Conservation (phyloP, 441 rosid species). For the Flueggea neowawraea region DNA sequence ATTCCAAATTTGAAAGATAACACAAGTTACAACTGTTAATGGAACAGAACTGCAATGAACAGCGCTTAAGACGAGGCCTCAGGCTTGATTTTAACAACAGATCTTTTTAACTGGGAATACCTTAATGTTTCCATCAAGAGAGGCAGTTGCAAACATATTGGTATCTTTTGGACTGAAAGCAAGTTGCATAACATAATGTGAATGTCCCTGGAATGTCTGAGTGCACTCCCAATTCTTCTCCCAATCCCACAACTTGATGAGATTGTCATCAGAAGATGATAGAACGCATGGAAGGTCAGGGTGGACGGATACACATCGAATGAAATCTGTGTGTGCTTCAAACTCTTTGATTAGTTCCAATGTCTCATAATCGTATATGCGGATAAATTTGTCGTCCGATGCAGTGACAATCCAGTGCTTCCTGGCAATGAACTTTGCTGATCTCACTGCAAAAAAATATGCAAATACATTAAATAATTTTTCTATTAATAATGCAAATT, state of each 20-base stretch:
- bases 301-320: constrained; percentile 73
- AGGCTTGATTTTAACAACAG: not conserved
- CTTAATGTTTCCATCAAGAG: constrained; percentile 85
- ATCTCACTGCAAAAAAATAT: constrained; percentile 46
- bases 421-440: constrained; percentile 60
- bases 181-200: constrained; percentile 91
- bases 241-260: constrained; percentile 96
- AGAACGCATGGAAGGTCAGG: constrained; percentile 77
- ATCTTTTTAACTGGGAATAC: constrained; percentile 25
- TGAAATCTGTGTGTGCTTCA: constrained; percentile 86
- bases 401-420: constrained; percentile 70
- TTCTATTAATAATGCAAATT: not conserved
- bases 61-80: too few relatives aligned
- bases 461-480: too few relatives aligned
- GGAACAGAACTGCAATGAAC: too few relatives aligned
- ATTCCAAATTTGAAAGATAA: constrained; percentile 56
- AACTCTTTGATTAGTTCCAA: constrained; percentile 80
- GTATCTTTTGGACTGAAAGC: constrained; percentile 70
- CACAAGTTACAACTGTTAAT: not conserved
- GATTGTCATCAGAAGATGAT: constrained; percentile 88
- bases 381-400: constrained; percentile 65
- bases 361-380: constrained; percentile 65
- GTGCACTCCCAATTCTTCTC: constrained; percentile 90
- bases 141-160: constrained; percentile 81
- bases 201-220: constrained; percentile 80